Conservation (phyloP, 129 eudicot genomes). For the Erigeron canadensis region DNA sequence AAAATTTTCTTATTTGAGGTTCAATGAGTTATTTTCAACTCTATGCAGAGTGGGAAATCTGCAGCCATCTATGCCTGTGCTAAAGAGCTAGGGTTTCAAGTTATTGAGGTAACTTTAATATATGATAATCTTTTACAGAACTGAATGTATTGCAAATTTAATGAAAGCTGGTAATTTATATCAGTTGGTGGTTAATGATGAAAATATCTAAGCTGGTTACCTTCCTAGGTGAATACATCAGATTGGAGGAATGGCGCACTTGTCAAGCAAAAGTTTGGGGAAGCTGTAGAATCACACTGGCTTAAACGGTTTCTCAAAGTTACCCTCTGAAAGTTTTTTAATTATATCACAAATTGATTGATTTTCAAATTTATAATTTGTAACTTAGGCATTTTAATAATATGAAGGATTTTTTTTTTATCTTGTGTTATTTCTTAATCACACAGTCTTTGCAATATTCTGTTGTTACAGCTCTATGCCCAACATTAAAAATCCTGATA, state of each 20-base stretch:
- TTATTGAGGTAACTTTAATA: slow-evolving; percentile 67
- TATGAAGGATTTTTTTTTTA: not conserved
- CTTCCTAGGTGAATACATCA: slow-evolving; percentile 71
- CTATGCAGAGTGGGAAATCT: slow-evolving; percentile 88
- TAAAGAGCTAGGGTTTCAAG: slow-evolving; percentile 92
- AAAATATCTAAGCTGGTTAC: slow-evolving; percentile 16
- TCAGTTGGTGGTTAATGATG: not conserved
- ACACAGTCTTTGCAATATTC: slow-evolving; percentile 16
- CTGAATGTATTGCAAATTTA: not conserved
- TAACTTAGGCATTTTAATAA: slow-evolving; percentile 8
- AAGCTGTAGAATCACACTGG: slow-evolving; percentile 94
- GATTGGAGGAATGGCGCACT: slow-evolving; percentile 97
- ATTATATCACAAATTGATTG: not conserved
- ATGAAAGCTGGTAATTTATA: not conserved
- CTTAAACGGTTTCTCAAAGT: slow-evolving; percentile 57
- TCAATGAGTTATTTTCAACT: slow-evolving; percentile 12
- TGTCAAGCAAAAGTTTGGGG: slow-evolving; percentile 91
- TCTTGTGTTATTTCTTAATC: slow-evolving; percentile 17
- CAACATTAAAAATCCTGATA: slow-evolving; percentile 38
- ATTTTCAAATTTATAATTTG: not conserved
- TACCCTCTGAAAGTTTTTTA: not conserved
- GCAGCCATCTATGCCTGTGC: slow-evolving; percentile 99
- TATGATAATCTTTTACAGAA: not conserved
- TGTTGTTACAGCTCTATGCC: slow-evolving; percentile 57
- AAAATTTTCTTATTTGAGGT: not conserved